Evolutionary conservation across 2,329 filamentous ascomycete genomes (phyloP).

Genomic region (Emmonsia crescens): DNA sequence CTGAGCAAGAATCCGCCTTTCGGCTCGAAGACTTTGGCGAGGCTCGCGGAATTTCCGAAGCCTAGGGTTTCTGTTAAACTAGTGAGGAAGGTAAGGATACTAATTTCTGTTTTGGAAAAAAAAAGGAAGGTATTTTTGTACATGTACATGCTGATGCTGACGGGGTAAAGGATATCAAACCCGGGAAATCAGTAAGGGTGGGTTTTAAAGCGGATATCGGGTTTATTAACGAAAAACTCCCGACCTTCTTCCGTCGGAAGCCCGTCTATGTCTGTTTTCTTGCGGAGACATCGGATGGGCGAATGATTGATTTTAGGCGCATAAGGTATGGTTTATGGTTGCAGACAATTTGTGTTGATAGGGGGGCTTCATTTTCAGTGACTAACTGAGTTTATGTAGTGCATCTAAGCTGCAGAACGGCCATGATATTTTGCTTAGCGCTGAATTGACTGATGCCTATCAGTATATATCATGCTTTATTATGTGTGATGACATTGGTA

Average conservation of each 20-base stretch:
- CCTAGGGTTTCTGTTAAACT: constrained; percentile 46
- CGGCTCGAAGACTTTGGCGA: constrained; percentile 57
- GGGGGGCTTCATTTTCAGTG: background rate
- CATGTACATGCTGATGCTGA: background rate
- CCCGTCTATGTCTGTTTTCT: constrained; percentile 62
- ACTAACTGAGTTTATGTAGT: constrained; percentile 33
- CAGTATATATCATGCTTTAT: constrained; percentile 57
- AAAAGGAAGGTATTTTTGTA: constrained; percentile 7
- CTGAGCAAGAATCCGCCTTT: constrained; percentile 74
- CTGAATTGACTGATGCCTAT: constrained; percentile 43
- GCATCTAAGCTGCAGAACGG: constrained; percentile 54
- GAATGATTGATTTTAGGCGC: constrained; percentile 56
- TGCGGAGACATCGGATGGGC: constrained; percentile 58
- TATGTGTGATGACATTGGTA: constrained; percentile 76
- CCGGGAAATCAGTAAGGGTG: constrained; percentile 41
- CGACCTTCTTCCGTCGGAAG: constrained; percentile 53
- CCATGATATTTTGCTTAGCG: constrained; percentile 50
- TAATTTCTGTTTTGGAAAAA: constrained; percentile 35
- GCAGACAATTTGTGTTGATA: background rate
- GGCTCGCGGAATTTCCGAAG: constrained; percentile 61
- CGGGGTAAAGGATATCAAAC: constrained; percentile 21
- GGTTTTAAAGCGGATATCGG: constrained; percentile 57
- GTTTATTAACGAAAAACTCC: constrained; percentile 55
- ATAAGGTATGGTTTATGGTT: constrained; percentile 36
- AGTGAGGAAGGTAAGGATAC: constrained; percentile 33